Base-by-base conservation (phyloP, 352 stramenopile genomes). In the Globisporangium paddicum region DNA sequence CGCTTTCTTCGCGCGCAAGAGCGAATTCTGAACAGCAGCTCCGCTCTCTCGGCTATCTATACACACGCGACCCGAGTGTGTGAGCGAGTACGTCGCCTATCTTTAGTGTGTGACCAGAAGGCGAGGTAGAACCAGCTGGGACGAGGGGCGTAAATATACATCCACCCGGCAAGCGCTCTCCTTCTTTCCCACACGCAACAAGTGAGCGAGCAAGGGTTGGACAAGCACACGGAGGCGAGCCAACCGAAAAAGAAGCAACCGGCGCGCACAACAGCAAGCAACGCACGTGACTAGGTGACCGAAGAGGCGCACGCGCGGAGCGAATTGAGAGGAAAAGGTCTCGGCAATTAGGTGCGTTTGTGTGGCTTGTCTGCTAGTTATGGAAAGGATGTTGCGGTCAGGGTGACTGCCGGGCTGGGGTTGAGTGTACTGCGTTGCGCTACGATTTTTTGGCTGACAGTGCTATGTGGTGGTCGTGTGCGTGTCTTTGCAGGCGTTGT, bases 271-370 rank as follows among this genome's bases (percentile, higher is more conserved):
- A 11, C 26, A 57, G 49, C 61, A 47, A 62, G 73, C 64, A 11
- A 37, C 32, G 56, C 21, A 44, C 19, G 69, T 61, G 72, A 69
- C 49, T 82, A 82, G 72, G 72, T 81, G 72, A 77, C 59, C 45
- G 55, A 73, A 73, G 61, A 58, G 72, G 45, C 72, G 75, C 72
- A 26, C n/a, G n/a, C 32, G 23, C 21, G 21, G n/a, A 30, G 46
- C 23, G n/a, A 28, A 71, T 62, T 50, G 59, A 60, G 44, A 68
- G 57, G 40, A 57, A 63, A 58, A 47, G 45, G 48, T 46, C 18
- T 35, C 32, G 57, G 19, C 38, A 58, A 52, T 58, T 48, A 58
- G 57, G 47, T 57, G 34, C 45, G 55, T 54, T 61, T 61, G 55
- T 30, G 19, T 61, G 28, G 16, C 28, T 28, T 54, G 45, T 61